Percentiles rank a stretch among this genome's conserved stretches.
These are phyloP conservation scores for Taphrina flavorubra DNA, from an alignment of 1,139 yeast species.

Conservation along the genomic window DNA sequence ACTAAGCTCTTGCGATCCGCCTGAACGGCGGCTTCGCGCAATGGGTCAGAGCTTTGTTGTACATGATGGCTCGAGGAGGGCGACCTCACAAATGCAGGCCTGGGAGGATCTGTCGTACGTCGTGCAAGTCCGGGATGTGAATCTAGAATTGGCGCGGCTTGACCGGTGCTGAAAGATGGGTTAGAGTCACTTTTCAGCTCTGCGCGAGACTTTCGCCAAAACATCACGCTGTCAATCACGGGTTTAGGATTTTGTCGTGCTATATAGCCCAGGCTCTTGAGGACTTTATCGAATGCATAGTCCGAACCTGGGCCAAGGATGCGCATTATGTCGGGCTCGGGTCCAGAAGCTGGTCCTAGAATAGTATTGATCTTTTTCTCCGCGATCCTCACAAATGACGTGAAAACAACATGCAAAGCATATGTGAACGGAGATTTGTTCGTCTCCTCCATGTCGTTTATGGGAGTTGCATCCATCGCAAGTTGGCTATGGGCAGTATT, in stretches of 20 bases:
- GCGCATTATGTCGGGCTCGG: constrained; percentile 81
- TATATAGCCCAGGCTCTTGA: constrained; percentile 84
- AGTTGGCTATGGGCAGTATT: background rate
- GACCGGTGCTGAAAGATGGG: constrained; percentile 51
- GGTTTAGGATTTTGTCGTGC: constrained; percentile 92
- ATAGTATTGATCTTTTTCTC: constrained; percentile 82
- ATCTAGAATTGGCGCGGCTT: constrained; percentile 11
- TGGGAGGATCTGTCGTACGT: constrained; percentile 19
- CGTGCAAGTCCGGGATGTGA: constrained; percentile 16
- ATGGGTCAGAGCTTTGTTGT: constrained; percentile 11
- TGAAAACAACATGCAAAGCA: constrained; percentile 88
- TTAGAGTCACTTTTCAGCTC: constrained; percentile 83
- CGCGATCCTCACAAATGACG: constrained; percentile 92
- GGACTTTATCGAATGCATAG: constrained; percentile 80
- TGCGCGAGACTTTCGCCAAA: constrained; percentile 91
- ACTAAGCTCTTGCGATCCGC: constrained; percentile 79
- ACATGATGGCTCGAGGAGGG: constrained; percentile 22
- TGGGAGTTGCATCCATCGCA: background rate
- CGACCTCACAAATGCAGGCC: constrained; percentile 29
- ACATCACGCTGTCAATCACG: constrained; percentile 96
- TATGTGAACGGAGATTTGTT: constrained; percentile 81
- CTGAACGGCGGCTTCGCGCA: constrained; percentile 32
- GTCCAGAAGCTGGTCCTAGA: constrained; percentile 67
- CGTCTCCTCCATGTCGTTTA: constrained; percentile 25
- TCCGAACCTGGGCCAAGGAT: constrained; percentile 88